Conservation (phyloP, 257 asterid genomes). For the Rauvolfia tetraphylla region DNA sequence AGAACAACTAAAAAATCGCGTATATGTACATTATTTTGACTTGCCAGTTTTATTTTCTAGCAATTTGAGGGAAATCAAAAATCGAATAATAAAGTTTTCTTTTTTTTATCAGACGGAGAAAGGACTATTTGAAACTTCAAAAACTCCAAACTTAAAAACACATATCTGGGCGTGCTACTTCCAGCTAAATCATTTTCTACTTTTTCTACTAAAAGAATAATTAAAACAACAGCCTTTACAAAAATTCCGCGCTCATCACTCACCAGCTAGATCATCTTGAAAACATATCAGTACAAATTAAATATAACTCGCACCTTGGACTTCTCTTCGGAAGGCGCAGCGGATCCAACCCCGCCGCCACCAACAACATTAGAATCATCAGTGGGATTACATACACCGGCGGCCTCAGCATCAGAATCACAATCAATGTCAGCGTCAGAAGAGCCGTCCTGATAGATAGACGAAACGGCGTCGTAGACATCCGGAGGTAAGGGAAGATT, state of each 20-base stretch:
- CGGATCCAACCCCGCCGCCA: conserved; percentile 24
- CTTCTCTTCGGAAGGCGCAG: conserved; percentile 10
- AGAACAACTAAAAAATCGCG: neutral
- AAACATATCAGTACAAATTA: neutral
- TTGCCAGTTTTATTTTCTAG: neutral
- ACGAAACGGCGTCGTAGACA: conserved; percentile 81
- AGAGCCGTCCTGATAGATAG: conserved; percentile 41
- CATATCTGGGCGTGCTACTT: neutral
- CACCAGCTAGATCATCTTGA: neutral
- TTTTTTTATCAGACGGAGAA: too few relatives aligned
- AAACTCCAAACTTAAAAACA: neutral
- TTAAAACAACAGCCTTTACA: neutral
- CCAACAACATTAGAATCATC: conserved; percentile 26
- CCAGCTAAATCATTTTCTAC: neutral
- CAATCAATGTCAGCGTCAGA: conserved; percentile 29
- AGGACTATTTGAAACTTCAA: neutral
- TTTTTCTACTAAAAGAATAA: neutral
- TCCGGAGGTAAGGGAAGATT: conserved; percentile 83
- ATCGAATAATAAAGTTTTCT: neutral
- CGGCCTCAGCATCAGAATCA: conserved; percentile 15
- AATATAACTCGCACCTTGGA: conserved; percentile 12
- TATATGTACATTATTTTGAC: neutral
- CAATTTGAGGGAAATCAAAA: neutral
- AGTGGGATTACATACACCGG: conserved; percentile 9
- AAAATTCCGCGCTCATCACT: neutral